Conservation (phyloP, 2,329 filamentous ascomycete species). For the Alternaria rosae region DNA sequence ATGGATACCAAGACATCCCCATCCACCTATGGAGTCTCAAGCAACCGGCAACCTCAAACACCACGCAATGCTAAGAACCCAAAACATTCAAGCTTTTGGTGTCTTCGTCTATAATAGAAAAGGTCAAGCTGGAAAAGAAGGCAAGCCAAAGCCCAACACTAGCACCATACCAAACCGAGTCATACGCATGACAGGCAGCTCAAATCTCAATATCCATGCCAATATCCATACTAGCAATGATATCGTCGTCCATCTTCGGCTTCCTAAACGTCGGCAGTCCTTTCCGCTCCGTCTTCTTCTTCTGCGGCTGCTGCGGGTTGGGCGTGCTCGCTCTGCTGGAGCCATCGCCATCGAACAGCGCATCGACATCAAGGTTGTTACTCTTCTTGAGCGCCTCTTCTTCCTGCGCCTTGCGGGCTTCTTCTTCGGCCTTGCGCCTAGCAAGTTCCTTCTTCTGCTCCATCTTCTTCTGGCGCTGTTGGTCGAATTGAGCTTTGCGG, state of each 20-base stretch:
- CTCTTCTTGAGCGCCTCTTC: conserved; percentile 38
- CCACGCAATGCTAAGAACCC: conserved; percentile 1
- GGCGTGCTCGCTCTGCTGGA: conserved; percentile 51
- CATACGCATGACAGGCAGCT: conserved; percentile 13
- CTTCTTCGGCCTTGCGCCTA: conserved; percentile 57
- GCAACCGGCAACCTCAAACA: background rate
- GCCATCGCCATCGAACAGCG: conserved; percentile 56
- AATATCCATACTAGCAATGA: conserved; percentile 86
- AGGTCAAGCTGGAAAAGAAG: background rate
- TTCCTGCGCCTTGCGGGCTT: conserved; percentile 55
- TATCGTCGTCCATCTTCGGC: conserved; percentile 87
- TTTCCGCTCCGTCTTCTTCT: conserved; percentile 63
- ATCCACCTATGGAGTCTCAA: background rate
- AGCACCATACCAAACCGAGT: background rate
- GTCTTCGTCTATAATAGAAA: background rate
- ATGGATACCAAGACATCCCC: background rate
- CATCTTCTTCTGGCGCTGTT: conserved; percentile 57
- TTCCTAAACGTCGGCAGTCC: conserved; percentile 74
- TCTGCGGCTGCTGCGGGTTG: conserved; percentile 60
- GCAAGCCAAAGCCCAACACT: background rate
- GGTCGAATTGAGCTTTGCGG: conserved; percentile 87
- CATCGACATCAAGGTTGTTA: conserved; percentile 50
- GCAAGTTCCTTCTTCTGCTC: conserved; percentile 55
- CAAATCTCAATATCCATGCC: conserved; percentile 91
- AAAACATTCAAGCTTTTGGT: background rate